A percentile compares a stretch with the other conserved stretches of the same genome.
Evolutionary conservation across 495 filamentous ascomycete species (phyloP).

Genomic region (Filosporella fistucella): DNA sequence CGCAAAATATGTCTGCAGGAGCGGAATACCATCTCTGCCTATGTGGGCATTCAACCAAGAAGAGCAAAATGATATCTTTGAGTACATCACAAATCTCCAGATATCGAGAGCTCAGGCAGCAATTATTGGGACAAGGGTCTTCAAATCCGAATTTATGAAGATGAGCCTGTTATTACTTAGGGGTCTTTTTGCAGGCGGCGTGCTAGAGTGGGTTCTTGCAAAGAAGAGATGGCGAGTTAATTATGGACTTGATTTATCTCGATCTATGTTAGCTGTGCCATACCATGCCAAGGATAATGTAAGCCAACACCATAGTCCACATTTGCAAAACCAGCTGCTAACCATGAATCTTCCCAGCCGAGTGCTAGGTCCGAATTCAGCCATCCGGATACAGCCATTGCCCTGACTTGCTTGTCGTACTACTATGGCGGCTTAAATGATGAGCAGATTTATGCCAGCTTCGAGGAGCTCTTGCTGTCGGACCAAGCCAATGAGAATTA

Average conservation of each 20-base stretch:
- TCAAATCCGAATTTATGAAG: slow-evolving; percentile 27
- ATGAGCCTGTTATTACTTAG: slow-evolving; percentile 49
- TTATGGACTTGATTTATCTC: slow-evolving; percentile 53
- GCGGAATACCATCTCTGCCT: slow-evolving; percentile 35
- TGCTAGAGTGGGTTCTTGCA: slow-evolving; percentile 49
- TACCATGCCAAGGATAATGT: slow-evolving; percentile 66
- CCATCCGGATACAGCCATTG: slow-evolving; percentile 65
- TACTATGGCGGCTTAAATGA: slow-evolving; percentile 61
- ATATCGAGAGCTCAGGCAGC: too few relatives aligned
- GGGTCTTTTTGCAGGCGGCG: slow-evolving; percentile 53
- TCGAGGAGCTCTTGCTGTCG: slow-evolving; percentile 45
- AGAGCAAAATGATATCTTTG: slow-evolving; percentile 26
- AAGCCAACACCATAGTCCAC: too few relatives aligned
- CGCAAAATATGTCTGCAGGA: slow-evolving; percentile 29
- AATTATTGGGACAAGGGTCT: too few relatives aligned
- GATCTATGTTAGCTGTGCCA: slow-evolving; percentile 61
- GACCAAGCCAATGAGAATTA: slow-evolving; percentile 56
- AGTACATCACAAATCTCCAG: too few relatives aligned
- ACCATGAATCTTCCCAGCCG: too few relatives aligned
- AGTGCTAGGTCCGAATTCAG: slow-evolving; percentile 63
- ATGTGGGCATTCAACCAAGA: slow-evolving; percentile 28
- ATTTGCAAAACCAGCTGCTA: too few relatives aligned
- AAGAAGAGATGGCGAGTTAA: slow-evolving; percentile 65
- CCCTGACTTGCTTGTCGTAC: slow-evolving; percentile 64
- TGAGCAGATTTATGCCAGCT: slow-evolving; percentile 43